A percentile compares a stretch with the other conserved stretches of the same genome.
Evolutionary conservation across 495 filamentous ascomycete genomes (phyloP).

Genomic region (Penicillium coffeae): DNA sequence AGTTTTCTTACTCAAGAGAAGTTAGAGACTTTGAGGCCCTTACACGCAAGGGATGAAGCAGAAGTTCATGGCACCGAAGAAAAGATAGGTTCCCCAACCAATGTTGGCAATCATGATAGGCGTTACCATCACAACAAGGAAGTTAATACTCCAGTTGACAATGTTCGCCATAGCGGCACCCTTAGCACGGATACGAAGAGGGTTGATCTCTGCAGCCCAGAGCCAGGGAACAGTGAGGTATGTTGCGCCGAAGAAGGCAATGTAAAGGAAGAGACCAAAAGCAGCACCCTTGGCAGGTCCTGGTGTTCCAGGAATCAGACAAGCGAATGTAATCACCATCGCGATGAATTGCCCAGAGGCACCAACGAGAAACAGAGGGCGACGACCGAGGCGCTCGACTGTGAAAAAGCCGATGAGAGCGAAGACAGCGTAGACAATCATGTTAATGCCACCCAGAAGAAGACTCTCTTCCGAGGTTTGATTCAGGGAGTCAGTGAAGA

Average conservation of each 20-base stretch:
- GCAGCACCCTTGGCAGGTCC: constrained; percentile 49
- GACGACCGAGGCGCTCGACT: too few species aligned
- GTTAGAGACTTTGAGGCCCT: too few species aligned
- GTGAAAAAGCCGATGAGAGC: too few species aligned
- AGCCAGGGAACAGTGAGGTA: constrained; percentile 57
- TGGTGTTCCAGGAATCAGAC: constrained; percentile 53
- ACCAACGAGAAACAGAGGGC: too few species aligned
- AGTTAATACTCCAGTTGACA: constrained; percentile 73
- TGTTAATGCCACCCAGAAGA: too few species aligned
- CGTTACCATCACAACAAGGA: constrained; percentile 68
- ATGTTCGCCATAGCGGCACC: constrained; percentile 68
- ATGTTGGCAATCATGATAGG: constrained; percentile 57
- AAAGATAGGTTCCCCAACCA: constrained; percentile 69
- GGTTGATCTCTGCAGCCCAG: constrained; percentile 61
- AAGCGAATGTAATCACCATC: constrained; percentile 65
- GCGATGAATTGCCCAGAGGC: too few species aligned
- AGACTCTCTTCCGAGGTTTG: too few species aligned
- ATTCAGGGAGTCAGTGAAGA: too few species aligned
- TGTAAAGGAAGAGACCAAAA: constrained; percentile 65
- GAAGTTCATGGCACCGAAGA: constrained; percentile 50
- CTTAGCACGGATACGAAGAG: constrained; percentile 60
- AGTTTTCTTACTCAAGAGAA: too few species aligned
- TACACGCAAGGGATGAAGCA: constrained; percentile 8
- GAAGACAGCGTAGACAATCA: too few species aligned
- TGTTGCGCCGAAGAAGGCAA: constrained; percentile 57